Conservation (phyloP, 768 basidiomycete species). For the Neoboletus brunneissimus region DNA sequence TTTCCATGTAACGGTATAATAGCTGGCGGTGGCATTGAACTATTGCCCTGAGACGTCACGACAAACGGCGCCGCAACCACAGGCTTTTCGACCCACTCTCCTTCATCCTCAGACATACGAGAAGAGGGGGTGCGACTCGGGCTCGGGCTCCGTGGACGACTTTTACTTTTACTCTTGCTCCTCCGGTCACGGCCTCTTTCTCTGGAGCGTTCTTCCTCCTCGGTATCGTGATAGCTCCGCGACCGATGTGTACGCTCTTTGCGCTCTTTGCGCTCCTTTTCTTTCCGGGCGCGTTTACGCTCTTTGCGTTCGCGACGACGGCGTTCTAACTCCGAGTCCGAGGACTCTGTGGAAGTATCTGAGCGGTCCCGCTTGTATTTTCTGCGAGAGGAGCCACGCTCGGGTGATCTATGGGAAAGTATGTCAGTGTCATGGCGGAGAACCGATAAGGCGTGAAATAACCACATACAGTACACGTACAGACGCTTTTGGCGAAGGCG, state of each 20-base stretch:
- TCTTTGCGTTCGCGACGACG: conserved; percentile 59
- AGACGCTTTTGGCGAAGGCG: conserved; percentile 71
- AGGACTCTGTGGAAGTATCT: conserved; percentile 40
- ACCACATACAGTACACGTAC: conserved; percentile 52
- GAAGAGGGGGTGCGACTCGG: conserved; percentile 31
- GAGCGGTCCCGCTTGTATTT: conserved; percentile 60
- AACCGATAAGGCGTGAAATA: neutral
- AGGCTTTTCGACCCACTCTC: conserved; percentile 70
- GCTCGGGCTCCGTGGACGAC: conserved; percentile 34
- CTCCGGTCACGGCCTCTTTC: conserved; percentile 24
- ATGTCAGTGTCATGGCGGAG: neutral
- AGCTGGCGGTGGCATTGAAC: conserved; percentile 24
- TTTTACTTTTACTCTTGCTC: conserved; percentile 34
- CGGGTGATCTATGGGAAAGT: conserved; percentile 48
- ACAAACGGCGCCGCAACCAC: conserved; percentile 30
- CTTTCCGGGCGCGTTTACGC: conserved; percentile 51
- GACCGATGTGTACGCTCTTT: conserved; percentile 36
- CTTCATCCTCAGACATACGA: conserved; percentile 42
- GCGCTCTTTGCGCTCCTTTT: conserved; percentile 45
- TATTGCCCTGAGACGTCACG: conserved; percentile 18
- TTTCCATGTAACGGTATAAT: conserved; percentile 17
- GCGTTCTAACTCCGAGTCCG: conserved; percentile 55
- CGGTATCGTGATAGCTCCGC: conserved; percentile 35
- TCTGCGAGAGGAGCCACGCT: conserved; percentile 49
- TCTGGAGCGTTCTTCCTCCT: conserved; percentile 35